Base-by-base conservation (phyloP, 2,329 filamentous ascomycete genomes). In the Talaromyces sp. region DNA sequence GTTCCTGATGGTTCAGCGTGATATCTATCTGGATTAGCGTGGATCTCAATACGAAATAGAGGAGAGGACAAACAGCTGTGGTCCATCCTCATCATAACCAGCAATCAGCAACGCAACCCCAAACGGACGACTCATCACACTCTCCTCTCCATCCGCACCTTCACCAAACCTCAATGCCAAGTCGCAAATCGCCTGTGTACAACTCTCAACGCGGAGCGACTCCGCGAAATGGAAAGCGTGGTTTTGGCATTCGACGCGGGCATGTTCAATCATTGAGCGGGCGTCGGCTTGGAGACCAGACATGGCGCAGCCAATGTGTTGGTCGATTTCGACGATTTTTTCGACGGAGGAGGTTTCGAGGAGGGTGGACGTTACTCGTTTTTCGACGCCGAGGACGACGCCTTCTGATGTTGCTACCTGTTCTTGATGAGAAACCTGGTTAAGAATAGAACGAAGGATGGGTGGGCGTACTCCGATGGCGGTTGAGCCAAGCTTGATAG, bases 241-340 rank as follows among this genome's bases (percentile, higher is more conserved):
- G 79, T 90, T 95, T 84, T 99, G 95, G 76, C 89, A 92, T 81
- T 98, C 96, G 75, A 99, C 93, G 71, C 93, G 92, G 71, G 95
- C 95, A 80, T 99, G 95, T 83, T 99, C 95, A 68, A 99, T 87
- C 90, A 99, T 96, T 80, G 90, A 95, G 74, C 95, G 90, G 67
- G 95, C 95, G 78, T 99, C 95, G 73, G 95, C 95, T 83, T 99
- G 95, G 68, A 99, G 86, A 54, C 95, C 95, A 40, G 90, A 95
- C 93, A 99, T 99, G 81, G 95, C 95, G 81, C 95, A 98, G 73
- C 95, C 95, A 72, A 99, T 97, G 83, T 99, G 95, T 76, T 91
- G 88, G 82, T 99, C 95, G 77, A 99, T 98, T 79, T 99, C 95
- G 78, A 99, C 93, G 73, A 99, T 98, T 87, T 99, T 99, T 81